Evolutionary conservation across 176 grass and related monocot species (phyloP).

Genomic region (Saccharum officinarum): DNA sequence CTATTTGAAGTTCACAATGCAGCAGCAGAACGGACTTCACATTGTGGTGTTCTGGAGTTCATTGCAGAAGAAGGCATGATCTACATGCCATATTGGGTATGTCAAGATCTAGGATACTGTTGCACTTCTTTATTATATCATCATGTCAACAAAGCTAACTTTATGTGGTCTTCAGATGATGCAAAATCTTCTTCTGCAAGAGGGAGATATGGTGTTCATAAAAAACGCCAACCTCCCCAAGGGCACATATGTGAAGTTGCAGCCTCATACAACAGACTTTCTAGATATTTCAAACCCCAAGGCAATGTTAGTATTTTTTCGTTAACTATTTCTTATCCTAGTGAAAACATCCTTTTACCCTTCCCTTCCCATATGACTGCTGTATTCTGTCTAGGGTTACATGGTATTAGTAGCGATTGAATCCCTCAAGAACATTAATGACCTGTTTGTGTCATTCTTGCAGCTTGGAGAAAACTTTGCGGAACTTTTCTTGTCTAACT

Average conservation of each 20-base stretch:
- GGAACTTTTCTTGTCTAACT: slow-evolving; percentile 95
- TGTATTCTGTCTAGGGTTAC: background rate
- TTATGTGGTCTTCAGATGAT: slow-evolving; percentile 73
- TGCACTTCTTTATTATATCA: slow-evolving; percentile 34
- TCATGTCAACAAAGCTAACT: slow-evolving; percentile 35
- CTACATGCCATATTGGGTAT: slow-evolving; percentile 99
- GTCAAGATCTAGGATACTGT: slow-evolving; percentile 7
- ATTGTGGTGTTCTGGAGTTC: slow-evolving; percentile 96
- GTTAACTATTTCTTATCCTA: slow-evolving; percentile 26
- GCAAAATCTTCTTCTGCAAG: slow-evolving; percentile 99
- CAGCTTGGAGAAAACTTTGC: slow-evolving; percentile 96
- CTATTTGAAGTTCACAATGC: slow-evolving; percentile 89
- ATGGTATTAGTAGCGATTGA: background rate
- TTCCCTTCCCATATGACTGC: slow-evolving; percentile 11
- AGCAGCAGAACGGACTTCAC: slow-evolving; percentile 72
- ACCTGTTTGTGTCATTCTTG: slow-evolving; percentile 25
- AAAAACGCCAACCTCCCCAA: slow-evolving; percentile 98
- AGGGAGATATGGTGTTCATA: slow-evolving; percentile 86
- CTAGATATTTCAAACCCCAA: slow-evolving; percentile 97
- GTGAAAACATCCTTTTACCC: background rate
- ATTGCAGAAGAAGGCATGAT: slow-evolving; percentile 99
- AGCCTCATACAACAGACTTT: slow-evolving; percentile 97
- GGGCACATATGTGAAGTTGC: slow-evolving; percentile 97
- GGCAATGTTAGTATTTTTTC: slow-evolving; percentile 79
- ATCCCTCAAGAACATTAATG: slow-evolving; percentile 23